These are phyloP conservation scores for Leishmania martiniquensis DNA, from an alignment of 208 protist species.

Conservation along the genomic window DNA sequence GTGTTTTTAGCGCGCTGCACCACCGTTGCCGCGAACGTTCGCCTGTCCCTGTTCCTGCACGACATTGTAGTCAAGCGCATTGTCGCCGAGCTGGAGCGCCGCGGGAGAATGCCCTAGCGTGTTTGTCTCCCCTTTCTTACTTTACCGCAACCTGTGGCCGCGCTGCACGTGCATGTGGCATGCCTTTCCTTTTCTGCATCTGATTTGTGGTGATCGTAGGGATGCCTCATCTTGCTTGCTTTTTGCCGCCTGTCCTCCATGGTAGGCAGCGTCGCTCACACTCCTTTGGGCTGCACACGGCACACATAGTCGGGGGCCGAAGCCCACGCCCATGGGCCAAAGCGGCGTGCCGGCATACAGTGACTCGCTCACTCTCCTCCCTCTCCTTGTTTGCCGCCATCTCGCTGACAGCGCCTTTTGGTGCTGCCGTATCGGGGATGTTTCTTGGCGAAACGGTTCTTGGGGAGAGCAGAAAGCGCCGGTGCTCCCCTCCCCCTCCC, in stretches of 20 bases:
- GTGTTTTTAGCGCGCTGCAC: conserved; percentile 22
- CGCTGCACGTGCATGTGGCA: neutral
- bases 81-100: conserved; percentile 7
- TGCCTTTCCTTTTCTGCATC: neutral
- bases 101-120: neutral
- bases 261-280: neutral
- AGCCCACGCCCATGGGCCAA: neutral
- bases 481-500: too few relatives aligned
- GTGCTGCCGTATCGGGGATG: neutral
- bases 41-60: conserved; percentile 24
- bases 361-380: neutral
- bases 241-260: neutral
- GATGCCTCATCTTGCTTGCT: neutral
- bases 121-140: neutral
- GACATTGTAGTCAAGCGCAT: conserved; percentile 29
- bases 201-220: neutral
- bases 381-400: neutral
- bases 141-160: neutral
- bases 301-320: too few relatives aligned
- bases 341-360: neutral
- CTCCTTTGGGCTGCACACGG: conserved; percentile 1
- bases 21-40: conserved; percentile 9
- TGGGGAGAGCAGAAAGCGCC: too few relatives aligned
- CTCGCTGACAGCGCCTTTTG: neutral
- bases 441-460: too few relatives aligned